Percentiles rank a stretch among this genome's conserved stretches.
Conservation (phyloP, 1,139 yeast species). For the Geotrichum aggregatum region DNA sequence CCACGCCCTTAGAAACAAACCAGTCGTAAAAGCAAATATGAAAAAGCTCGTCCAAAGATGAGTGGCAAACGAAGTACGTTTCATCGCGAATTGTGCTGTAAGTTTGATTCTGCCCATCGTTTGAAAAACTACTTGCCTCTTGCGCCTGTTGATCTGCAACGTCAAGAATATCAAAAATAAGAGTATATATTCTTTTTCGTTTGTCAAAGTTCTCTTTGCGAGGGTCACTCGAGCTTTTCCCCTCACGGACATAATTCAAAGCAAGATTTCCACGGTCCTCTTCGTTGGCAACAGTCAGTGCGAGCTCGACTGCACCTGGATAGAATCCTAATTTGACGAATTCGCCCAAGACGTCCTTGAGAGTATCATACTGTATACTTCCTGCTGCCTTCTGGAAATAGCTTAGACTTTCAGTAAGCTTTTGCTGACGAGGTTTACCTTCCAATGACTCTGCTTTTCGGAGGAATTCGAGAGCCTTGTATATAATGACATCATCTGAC, state of each 20-base stretch:
- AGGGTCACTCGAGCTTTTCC: conserved; percentile 47
- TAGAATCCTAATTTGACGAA: conserved; percentile 75
- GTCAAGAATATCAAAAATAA: conserved; percentile 69
- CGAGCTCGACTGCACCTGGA: conserved; percentile 82
- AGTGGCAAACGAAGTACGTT: conserved; percentile 70
- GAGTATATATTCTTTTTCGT: conserved; percentile 60
- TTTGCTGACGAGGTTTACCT: conserved; percentile 62
- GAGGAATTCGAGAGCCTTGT: conserved; percentile 88
- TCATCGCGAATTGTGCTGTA: conserved; percentile 56
- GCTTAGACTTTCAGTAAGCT: conserved; percentile 68
- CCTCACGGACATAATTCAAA: conserved; percentile 51
- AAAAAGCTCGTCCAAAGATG: conserved; percentile 72
- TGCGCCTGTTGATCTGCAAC: conserved; percentile 66
- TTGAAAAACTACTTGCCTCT: conserved; percentile 28
- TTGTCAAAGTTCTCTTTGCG: conserved; percentile 44
- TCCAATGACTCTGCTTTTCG: conserved; percentile 66
- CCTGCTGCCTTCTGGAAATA: conserved; percentile 79
- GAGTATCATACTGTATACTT: conserved; percentile 69
- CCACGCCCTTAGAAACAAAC: conserved; percentile 74
- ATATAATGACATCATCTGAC: conserved; percentile 85
- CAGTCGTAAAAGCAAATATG: conserved; percentile 91
- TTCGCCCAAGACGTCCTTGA: conserved; percentile 73
- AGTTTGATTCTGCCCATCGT: conserved; percentile 26
- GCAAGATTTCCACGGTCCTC: conserved; percentile 60
- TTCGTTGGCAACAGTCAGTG: conserved; percentile 69